phyloP scores from a whole-genome alignment of 2,329 filamentous ascomycete genomes.

The Neopestalotiopsis clavispora region DNA sequence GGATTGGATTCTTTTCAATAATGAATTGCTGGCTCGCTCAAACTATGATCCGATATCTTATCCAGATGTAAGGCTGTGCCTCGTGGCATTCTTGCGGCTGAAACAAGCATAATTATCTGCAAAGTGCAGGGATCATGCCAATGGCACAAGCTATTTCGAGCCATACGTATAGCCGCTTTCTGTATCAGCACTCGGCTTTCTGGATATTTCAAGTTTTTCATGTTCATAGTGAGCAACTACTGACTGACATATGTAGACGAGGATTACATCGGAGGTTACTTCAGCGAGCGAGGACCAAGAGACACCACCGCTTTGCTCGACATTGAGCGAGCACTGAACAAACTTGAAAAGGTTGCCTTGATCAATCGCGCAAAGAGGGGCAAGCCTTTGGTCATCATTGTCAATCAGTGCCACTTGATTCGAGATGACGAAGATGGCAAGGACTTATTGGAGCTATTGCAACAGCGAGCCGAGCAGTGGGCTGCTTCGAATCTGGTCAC shows the following conservation, averaged over 20 bases:
- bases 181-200: neutral
- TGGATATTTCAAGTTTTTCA: neutral
- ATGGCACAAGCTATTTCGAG: neutral
- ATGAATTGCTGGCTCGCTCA: neutral
- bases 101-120: neutral
- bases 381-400: conserved; percentile 84
- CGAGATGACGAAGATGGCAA: conserved; percentile 92
- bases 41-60: neutral
- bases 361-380: conserved; percentile 64
- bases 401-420: conserved; percentile 92
- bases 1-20: no score
- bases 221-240: neutral
- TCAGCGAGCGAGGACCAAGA: conserved; percentile 89
- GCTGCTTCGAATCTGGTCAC: conserved; percentile 90
- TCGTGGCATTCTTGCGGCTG: neutral
- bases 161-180: neutral
- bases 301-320: conserved; percentile 92
- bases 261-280: conserved; percentile 95
- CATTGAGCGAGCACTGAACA: conserved; percentile 96
- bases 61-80: neutral
- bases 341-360: conserved; percentile 93
- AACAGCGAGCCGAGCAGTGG: conserved; percentile 96
- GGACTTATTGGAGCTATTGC: conserved; percentile 90
- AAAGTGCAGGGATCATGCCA: neutral
- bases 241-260: conserved; percentile 79